Percentiles rank a stretch among this genome's conserved stretches.
Evolutionary conservation across 345 rosid genomes (phyloP).

Genomic region (Heritiera fomes): DNA sequence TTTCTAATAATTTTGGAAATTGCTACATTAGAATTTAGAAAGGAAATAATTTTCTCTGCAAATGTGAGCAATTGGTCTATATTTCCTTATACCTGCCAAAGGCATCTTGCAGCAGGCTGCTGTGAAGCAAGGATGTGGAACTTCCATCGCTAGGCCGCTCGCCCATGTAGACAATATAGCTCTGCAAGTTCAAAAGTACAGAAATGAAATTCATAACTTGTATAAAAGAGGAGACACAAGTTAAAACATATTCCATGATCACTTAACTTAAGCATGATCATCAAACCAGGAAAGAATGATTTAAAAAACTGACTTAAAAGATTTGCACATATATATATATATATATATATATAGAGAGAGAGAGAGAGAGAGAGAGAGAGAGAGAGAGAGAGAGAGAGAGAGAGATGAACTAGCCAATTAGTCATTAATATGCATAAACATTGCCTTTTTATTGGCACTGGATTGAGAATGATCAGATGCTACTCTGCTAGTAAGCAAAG

Average conservation of each 20-base stretch:
- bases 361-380: too few relatives aligned
- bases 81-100: conserved; percentile 30
- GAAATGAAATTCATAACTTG: background rate
- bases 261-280: background rate
- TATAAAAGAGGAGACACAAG: background rate
- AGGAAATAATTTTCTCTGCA: background rate
- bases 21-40: too few relatives aligned
- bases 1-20: too few relatives aligned
- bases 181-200: conserved; percentile 22
- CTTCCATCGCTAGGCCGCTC: conserved; percentile 36
- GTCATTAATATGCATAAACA: too few relatives aligned
- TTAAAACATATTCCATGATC: background rate
- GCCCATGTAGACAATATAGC: conserved; percentile 54
- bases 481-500: background rate
- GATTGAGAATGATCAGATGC: background rate
- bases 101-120: conserved; percentile 38
- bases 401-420: too few relatives aligned
- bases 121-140: conserved; percentile 42
- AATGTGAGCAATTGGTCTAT: background rate
- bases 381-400: too few relatives aligned
- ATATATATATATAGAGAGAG: too few relatives aligned
- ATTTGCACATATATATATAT: background rate
- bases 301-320: background rate
- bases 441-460: background rate
- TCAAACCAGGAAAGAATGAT: background rate